Base-by-base conservation (phyloP, 1,139 yeast species). In the Lodderomyces orthopsilosis region DNA sequence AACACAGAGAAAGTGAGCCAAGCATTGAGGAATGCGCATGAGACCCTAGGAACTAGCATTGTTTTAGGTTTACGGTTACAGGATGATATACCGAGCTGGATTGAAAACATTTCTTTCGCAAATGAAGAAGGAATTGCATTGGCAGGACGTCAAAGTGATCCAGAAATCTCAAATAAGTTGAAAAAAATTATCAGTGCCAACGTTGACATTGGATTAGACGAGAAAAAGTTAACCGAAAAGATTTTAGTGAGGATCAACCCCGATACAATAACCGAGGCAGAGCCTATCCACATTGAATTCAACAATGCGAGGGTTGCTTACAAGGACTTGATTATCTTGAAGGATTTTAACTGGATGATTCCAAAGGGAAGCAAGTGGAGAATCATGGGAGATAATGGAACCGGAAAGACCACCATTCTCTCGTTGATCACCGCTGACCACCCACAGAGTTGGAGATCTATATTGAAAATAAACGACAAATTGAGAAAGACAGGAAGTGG, bases 401-500 rank as follows among this genome's bases (percentile, higher is more conserved):
- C 95, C 0, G 98, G 98, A 1, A 93, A 93, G 58, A 86, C 96
- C 3, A 93, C 98, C 0, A 64, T 93, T 15, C 64, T 93, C 14
- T 82, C 97, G 1, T 63, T 93, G 35, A 72, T 93, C 30, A 89
- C 96, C 0, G 93, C 96, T 2, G 98, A 93, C 56, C 98, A 93
- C 58, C 98, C 98, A 0, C 96, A 93, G 61, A 83, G 96, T 1
- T 93, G 98, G 98, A 83, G 81, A 53, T 75, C 81, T 3, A 80
- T 77, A 22, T 74, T 93, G 35, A 62, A 73, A 15, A 75, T 90
- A 45, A 69, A 85, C 55, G 94, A 93, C 0, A 63, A 63, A 22
- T 75, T 80, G n/a, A 73, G 96, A 40, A 76, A 75, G 49, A 81
- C 91, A 0, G 97, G 97, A 4, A 55, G 56, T 40, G 81, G 79